Base-by-base conservation (phyloP, 805 yeast genomes). In the Kazachstania psychrophila region DNA sequence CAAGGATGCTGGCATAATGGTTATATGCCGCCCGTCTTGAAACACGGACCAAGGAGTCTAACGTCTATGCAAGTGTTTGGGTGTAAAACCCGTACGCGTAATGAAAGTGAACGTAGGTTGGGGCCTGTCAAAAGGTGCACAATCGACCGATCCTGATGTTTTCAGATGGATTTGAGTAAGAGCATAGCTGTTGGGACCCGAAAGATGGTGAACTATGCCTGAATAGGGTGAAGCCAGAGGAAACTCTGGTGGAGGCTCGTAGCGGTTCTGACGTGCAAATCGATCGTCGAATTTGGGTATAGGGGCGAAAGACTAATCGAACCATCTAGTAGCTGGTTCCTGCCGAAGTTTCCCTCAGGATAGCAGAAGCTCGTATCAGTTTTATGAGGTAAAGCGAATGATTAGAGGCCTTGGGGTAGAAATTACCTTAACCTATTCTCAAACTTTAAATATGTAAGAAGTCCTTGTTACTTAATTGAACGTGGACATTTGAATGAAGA, bases 121-220 rank as follows among this genome's bases (percentile, higher is more conserved):
- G 33, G 26, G 33, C 33, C 33, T 30, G 33, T 56, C 53, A 49
- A 60, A 52, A 52, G 58, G 62, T 61, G 60, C 54, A 56, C 57
- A 54, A 59, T 61, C 51, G 51, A 54, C 62, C 63, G 63, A 58
- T 56, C 62, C 61, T 54, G 60, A 56, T 48, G 58, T 55, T 51
- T 49, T 54, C 62, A 52, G 64, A 59, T 56, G 62, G 61, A 60
- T 58, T 60, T 56, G 65, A 58, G 64, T 58, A 58, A 57, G 62
- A 60, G 65, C 65, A 60, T 59, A 60, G 62, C 61, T 60, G 64
- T 60, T 61, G 65, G 65, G 65, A 61, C 65, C 64, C 65, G 65
- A 61, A 48, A 60, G 66, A 61, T 61, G 65, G 66, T 61, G 65
- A 60, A 60, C 64, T 61, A 61, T 61, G 62, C 64, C 64, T 61